Evolutionary conservation across 2,329 filamentous ascomycete genomes (phyloP).

Genomic region (Aulographum hederae): DNA sequence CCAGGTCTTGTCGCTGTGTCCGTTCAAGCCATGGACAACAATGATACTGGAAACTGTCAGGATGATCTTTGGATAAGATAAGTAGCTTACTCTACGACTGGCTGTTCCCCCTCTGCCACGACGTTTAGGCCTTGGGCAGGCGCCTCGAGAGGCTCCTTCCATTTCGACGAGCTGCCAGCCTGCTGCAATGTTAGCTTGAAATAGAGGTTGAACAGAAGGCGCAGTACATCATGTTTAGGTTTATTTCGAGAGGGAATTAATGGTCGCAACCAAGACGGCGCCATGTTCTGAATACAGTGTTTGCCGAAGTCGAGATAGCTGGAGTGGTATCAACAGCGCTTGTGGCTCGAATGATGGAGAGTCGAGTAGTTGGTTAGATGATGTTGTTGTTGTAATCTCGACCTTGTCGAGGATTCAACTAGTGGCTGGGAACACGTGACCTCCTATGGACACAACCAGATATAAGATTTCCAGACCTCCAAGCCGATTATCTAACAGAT

Average conservation of each 20-base stretch:
- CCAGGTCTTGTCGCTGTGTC: conserved; percentile 11
- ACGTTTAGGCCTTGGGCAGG: conserved; percentile 6
- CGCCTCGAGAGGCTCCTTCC: neutral
- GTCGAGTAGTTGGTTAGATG: too few relatives aligned
- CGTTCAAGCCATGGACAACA: conserved; percentile 11
- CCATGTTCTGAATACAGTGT: neutral
- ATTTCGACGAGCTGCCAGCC: neutral
- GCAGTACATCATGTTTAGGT: neutral
- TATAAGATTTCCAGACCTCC: too few relatives aligned
- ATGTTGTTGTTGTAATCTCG: too few relatives aligned
- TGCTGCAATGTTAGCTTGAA: neutral
- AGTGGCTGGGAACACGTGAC: too few relatives aligned
- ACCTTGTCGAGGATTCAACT: too few relatives aligned
- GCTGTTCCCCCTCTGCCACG: conserved; percentile 6
- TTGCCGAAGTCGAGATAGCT: neutral
- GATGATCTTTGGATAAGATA: conserved; percentile 1
- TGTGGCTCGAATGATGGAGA: too few relatives aligned
- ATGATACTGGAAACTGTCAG: conserved; percentile 9
- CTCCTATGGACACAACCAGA: too few relatives aligned
- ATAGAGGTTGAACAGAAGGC: neutral
- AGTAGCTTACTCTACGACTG: conserved; percentile 6
- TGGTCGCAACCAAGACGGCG: neutral
- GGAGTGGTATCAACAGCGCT: too few relatives aligned
- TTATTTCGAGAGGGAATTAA: neutral
- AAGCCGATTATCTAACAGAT: too few relatives aligned